Evolutionary conservation across 306 rosid species (phyloP).

Genomic region (Hylodesmum podocarpum): DNA sequence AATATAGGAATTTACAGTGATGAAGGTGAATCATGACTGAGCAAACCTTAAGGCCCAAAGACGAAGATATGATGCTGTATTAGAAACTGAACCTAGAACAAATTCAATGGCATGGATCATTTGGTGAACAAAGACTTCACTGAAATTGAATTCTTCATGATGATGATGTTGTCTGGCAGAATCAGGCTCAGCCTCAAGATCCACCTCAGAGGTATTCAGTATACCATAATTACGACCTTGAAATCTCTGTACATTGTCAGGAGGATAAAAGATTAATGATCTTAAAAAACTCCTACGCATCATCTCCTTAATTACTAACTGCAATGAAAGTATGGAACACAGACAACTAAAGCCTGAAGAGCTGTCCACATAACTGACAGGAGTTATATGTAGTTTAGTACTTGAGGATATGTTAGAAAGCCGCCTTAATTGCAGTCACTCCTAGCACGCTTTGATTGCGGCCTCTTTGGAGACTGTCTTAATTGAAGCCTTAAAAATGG

Average conservation of each 20-base stretch:
- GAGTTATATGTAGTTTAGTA: background rate
- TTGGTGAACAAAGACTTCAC: slow-evolving; percentile 98
- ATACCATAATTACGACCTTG: slow-evolving; percentile 92
- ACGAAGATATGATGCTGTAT: slow-evolving; percentile 99
- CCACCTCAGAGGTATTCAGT: slow-evolving; percentile 84
- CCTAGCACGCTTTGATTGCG: too few relatives aligned
- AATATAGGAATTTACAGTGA: slow-evolving; percentile 22
- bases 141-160: slow-evolving; percentile 86
- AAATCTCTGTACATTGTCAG: slow-evolving; percentile 69
- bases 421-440: too few relatives aligned
- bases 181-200: slow-evolving; percentile 84
- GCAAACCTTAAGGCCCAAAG: slow-evolving; percentile 98
- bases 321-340: slow-evolving; percentile 10
- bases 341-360: slow-evolving; percentile 26
- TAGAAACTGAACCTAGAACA: slow-evolving; percentile 96
- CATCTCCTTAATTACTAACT: slow-evolving; percentile 21
- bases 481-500: too few relatives aligned
- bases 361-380: slow-evolving; percentile 14
- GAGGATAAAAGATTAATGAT: slow-evolving; percentile 29
- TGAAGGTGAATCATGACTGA: slow-evolving; percentile 26
- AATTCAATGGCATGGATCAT: slow-evolving; percentile 99
- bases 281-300: slow-evolving; percentile 21
- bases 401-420: background rate
- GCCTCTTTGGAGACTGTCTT: too few relatives aligned
- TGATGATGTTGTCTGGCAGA: slow-evolving; percentile 77